Evolutionary conservation across 176 grass and related monocot genomes (phyloP), one percentile per base, ranked within the genome.

Genomic region (Zizania latifolia): DNA sequence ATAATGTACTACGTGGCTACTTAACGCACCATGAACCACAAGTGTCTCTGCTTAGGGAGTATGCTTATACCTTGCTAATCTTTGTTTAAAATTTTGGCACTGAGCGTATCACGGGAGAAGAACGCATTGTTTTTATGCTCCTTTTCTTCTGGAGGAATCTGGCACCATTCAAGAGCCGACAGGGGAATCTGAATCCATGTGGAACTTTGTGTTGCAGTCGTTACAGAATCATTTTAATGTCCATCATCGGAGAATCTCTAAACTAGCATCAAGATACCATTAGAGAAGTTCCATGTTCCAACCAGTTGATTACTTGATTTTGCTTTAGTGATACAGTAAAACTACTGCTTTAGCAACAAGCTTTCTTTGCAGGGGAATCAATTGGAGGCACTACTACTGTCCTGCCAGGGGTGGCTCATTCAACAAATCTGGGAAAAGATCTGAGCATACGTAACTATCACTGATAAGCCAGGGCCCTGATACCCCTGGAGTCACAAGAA

Each of bases 391-490:
- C 43, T 53, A 50, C 44, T 9, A 6, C n/a, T 53, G 48, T 77
- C 41, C 28, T 27, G 0, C 43, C 21, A 7, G 7, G n/a, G n/a
- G n/a, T 58, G 37, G 63, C 72, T 13, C 46, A 11, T 44, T 39
- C 13, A 29, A 51, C 12, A 3, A 30, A 16, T 6, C 65, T n/a
- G 2, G 2, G 4, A 36, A 70, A 61, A 68, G 1, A 53, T 70
- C 64, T 34, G 73, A 26, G 12, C 51, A 34, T 7, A 16, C 10
- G 45, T 70, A 3, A 26, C 73, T 13, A n/a, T 53, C 13, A 23
- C 27, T 78, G 75, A 85, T 85, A 85, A 85, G 82, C 58, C 29
- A 58, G 67, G 28, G 36, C 29, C 68, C 68, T 85, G 75, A 79
- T 84, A 70, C n/a, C n/a, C 27, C 26, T n/a, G n/a, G n/a, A n/a